These are phyloP conservation scores for Hanseniaspora gamundiae DNA, from an alignment of 1,139 yeast species.

Conservation along the genomic window DNA sequence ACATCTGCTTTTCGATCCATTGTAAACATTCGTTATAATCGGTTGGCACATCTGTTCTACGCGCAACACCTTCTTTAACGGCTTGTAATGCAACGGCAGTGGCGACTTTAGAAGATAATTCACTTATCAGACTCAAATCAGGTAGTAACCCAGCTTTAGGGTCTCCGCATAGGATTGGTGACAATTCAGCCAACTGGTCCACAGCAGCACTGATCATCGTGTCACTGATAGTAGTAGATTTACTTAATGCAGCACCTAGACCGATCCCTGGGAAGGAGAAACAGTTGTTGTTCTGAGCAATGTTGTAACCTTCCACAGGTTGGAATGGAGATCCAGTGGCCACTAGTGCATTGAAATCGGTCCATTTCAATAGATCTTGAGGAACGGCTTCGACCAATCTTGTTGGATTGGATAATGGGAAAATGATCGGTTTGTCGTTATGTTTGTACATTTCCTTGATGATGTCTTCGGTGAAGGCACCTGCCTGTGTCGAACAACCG, in stretches of 20 bases:
- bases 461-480: constrained; percentile 81
- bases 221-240: constrained; percentile 71
- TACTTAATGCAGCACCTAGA: constrained; percentile 79
- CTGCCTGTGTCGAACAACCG: constrained; percentile 95
- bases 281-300: constrained; percentile 92
- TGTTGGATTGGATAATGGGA: constrained; percentile 97
- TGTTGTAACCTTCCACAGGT: constrained; percentile 54
- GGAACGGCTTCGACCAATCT: constrained; percentile 91
- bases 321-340: constrained; percentile 98
- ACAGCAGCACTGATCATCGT: constrained; percentile 94
- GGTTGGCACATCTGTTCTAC: constrained; percentile 70
- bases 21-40: constrained; percentile 65
- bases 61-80: constrained; percentile 72
- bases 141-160: constrained; percentile 84
- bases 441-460: constrained; percentile 82
- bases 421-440: constrained; percentile 77
- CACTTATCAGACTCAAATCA: constrained; percentile 72
- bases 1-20: constrained; percentile 93
- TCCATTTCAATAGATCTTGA: constrained; percentile 81
- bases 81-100: constrained; percentile 87
- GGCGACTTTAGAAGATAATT: constrained; percentile 82
- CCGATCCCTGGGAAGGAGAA: constrained; percentile 98
- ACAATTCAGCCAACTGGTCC: constrained; percentile 70
- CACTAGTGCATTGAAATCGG: constrained; percentile 77
- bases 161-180: constrained; percentile 57